A percentile compares a stretch with the other conserved stretches of the same genome.
Evolutionary conservation across 2,329 filamentous ascomycete genomes (phyloP).

Genomic region (Cladosporium sp.): DNA sequence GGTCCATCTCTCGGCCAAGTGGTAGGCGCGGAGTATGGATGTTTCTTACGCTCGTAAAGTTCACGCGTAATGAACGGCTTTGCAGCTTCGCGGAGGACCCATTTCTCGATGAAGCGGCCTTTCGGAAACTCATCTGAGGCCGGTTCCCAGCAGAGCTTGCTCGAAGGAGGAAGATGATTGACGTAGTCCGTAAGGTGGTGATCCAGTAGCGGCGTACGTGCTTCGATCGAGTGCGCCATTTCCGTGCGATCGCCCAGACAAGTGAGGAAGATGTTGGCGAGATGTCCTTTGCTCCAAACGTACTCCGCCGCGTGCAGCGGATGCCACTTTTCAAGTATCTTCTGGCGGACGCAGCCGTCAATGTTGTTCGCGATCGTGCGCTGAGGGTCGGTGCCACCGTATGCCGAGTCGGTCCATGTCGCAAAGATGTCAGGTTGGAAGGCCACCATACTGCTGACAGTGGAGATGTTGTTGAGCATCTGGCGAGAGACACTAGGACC

Average conservation of each 20-base stretch:
- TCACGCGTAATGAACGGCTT: conserved; percentile 51
- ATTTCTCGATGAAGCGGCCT: conserved; percentile 43
- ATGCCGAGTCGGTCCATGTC: conserved; percentile 29
- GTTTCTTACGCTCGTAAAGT: conserved; percentile 48
- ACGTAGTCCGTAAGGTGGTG: conserved; percentile 38
- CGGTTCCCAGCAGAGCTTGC: conserved; percentile 34
- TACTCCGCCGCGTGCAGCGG: conserved; percentile 39
- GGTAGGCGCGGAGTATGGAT: conserved; percentile 46
- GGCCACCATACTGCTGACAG: conserved; percentile 33
- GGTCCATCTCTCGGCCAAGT: conserved; percentile 41
- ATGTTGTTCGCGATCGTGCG: conserved; percentile 31
- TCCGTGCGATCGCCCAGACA: conserved; percentile 44
- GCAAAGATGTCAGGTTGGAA: conserved; percentile 35
- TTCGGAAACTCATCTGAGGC: neutral
- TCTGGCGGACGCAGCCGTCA: conserved; percentile 28
- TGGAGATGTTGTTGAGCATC: conserved; percentile 39
- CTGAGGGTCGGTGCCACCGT: conserved; percentile 29
- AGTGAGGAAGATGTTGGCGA: conserved; percentile 39
- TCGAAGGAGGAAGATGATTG: conserved; percentile 34
- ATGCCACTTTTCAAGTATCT: conserved; percentile 37
- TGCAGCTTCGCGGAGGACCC: conserved; percentile 48
- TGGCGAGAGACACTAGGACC: conserved; percentile 28
- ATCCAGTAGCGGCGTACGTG: conserved; percentile 39
- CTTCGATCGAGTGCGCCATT: conserved; percentile 42
- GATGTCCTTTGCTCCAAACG: conserved; percentile 34